Evolutionary conservation across 1,284 basidiomycete genomes (phyloP), one percentile per base, ranked within the genome.

Genomic region (Veloboletus limbatus): DNA sequence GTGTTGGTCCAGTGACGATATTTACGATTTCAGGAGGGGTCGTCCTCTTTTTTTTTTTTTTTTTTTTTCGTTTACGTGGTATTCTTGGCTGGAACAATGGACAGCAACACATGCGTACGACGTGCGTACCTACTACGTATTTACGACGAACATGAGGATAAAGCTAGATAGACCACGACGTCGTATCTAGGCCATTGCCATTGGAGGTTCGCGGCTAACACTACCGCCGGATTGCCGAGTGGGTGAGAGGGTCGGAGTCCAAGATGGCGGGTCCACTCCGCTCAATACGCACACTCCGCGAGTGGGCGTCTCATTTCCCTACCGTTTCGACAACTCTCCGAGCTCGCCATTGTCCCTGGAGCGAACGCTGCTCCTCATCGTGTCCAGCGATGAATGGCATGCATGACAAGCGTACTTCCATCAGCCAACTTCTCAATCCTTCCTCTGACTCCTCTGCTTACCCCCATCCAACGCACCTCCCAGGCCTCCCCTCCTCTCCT

Each of bases 341-440:
- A 53, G 28, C 25, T 35, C 31, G 35, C 32, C 33, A 27, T 54
- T 21, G 45, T 47, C 40, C 22, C 48, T n/a, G 38, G 40, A 32
- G 42, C 40, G 38, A 51, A 31, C 43, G 36, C 47, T 48, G 36
- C 47, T 48, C 53, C 20, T 40, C 48, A 39, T 48, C 51, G 51
- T 53, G 40, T 45, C 9, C 49, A 53, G 58, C 62, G 49, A 76
- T 75, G 73, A 74, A 76, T 49, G 62, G 62, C 53, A 59, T 76
- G 51, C 73, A 77, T 45, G 75, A 77, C 58, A 77, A 75, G 56
- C 73, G 76, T 34, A 77, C 76, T 9, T 76, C 75, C 44, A 76
- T 77, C 60, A 71, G 67, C 54, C 71, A 77, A 49, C 71, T 76
- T n/a, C 73, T 76, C 56, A 76, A 76, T 51, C 74, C 74, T 20